Evolutionary conservation across 805 yeast species (phyloP), one percentile per base, ranked within the genome.

Genomic region (Scheffersomyces ergatensis): DNA sequence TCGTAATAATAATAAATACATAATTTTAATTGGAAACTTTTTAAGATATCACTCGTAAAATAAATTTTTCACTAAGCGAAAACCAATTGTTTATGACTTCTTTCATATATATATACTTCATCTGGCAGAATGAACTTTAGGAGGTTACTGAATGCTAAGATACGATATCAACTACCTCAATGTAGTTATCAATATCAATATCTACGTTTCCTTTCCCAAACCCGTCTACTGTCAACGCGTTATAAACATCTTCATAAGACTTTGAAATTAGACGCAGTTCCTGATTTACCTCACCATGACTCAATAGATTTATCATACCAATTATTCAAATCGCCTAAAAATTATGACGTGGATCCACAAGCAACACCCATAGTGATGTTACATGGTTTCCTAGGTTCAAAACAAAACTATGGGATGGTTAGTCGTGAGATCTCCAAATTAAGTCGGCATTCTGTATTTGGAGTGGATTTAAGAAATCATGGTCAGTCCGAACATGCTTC

Each of bases 371-470:
- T 72, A 1, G 46, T 79, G 8, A 53, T 78, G 51, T 49, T 80
- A 12, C 85, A 79, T 52, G 85, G 85, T 1, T 63, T 78, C 20
- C 68, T 80, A 39, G 85, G 83, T 0, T 68, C 74, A 4, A 63
- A 62, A 30, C 64, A 62, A 37, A 72, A 70, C 50, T 80, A 68
- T 52, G 58, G 63, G 25, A 52, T 65, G 5, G 57, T 72, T 2
- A 74, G 70, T 7, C 59, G 65, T 35, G 49, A 48, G 9, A 47
- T 77, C 18, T 53, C 71, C 3, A 43, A 54, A 14, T 37, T 37
- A 3, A 53, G 73, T 2, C 47, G 58, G 12, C 50, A 63, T 4
- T 60, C 64, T 19, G 69, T 72, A 0, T 64, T 58, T 44, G 72
- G 73, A 2, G 47, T 76, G 2, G 86, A 80, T 51, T 51, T 78